Conservation (phyloP, 345 rosid genomes). For the Melastoma malabathricum region DNA sequence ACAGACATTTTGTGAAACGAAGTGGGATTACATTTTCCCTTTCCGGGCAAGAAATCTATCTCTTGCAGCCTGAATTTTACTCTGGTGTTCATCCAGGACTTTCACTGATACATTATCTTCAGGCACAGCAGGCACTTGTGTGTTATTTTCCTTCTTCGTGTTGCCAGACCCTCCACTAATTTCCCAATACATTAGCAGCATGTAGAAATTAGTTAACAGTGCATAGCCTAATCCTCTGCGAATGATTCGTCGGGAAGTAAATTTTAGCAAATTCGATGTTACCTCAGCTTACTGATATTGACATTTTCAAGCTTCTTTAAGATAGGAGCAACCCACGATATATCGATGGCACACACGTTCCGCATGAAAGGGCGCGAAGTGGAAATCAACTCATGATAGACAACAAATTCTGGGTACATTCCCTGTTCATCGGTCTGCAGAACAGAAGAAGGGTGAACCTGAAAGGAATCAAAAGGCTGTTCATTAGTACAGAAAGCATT, state of each 20-base stretch:
- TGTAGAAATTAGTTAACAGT: neutral
- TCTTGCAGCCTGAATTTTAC: slow-evolving; percentile 71
- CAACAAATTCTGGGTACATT: slow-evolving; percentile 55
- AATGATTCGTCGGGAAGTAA: neutral
- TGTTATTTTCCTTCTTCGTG: slow-evolving; percentile 20
- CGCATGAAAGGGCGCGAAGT: slow-evolving; percentile 81
- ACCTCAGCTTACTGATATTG: slow-evolving; percentile 62
- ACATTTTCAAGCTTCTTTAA: slow-evolving; percentile 60
- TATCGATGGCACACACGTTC: slow-evolving; percentile 56
- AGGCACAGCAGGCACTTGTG: slow-evolving; percentile 17
- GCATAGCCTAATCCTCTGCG: neutral
- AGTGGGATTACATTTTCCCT: slow-evolving; percentile 28
- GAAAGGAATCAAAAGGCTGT: neutral
- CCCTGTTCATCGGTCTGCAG: slow-evolving; percentile 59
- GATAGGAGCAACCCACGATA: slow-evolving; percentile 58
- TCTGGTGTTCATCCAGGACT: slow-evolving; percentile 26
- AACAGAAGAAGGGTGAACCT: slow-evolving; percentile 87
- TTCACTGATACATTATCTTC: slow-evolving; percentile 7
- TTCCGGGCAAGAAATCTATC: slow-evolving; percentile 88
- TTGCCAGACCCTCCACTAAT: slow-evolving; percentile 51
- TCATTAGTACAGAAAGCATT: no score
- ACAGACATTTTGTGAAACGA: no score
- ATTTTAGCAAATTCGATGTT: slow-evolving; percentile 1
- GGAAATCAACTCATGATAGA: slow-evolving; percentile 74
- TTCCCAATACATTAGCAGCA: slow-evolving; percentile 1